A percentile compares a stretch with the other conserved stretches of the same genome.
Evolutionary conservation across 73 alveolate genomes (phyloP).

Genomic region (Paramecium primaurelia): DNA sequence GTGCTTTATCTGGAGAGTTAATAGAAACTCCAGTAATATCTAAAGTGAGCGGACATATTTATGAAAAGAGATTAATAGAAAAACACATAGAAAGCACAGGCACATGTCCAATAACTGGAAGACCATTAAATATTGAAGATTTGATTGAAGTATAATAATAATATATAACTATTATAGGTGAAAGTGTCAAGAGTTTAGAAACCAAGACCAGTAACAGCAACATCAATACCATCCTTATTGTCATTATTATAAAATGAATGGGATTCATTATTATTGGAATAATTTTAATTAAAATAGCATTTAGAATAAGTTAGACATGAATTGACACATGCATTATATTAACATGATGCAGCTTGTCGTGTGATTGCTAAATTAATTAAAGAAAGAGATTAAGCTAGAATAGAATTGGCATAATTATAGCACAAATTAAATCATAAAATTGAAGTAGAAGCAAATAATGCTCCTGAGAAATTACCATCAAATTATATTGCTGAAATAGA

Average conservation of each 20-base stretch:
- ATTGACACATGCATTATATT: slow-evolving; percentile 81
- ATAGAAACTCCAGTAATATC: slow-evolving; percentile 79
- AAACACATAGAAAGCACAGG: slow-evolving; percentile 73
- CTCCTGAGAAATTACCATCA: slow-evolving; percentile 21
- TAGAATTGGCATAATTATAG: slow-evolving; percentile 49
- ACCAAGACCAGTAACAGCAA: slow-evolving; percentile 73
- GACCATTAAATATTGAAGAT: slow-evolving; percentile 67
- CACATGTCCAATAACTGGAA: slow-evolving; percentile 81
- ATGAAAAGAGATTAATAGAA: slow-evolving; percentile 72
- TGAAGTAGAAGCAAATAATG: slow-evolving; percentile 33
- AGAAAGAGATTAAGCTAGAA: slow-evolving; percentile 84
- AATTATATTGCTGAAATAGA: slow-evolving; percentile 11
- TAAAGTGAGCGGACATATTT: slow-evolving; percentile 81
- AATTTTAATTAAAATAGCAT: slow-evolving; percentile 66
- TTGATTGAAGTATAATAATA: slow-evolving; percentile 55
- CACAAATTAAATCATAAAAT: slow-evolving; percentile 33
- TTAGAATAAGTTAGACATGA: slow-evolving; percentile 71
- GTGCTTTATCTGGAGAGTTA: slow-evolving; percentile 83
- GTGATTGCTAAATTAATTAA: slow-evolving; percentile 76
- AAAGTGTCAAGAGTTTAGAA: slow-evolving; percentile 58
- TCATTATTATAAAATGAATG: slow-evolving; percentile 74
- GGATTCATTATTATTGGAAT: slow-evolving; percentile 80
- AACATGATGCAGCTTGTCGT: slow-evolving; percentile 90
- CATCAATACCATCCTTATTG: slow-evolving; percentile 75
- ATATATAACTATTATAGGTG: background rate